phyloP scores from a whole-genome alignment of 805 yeast genomes.

The Candida germanica region DNA sequence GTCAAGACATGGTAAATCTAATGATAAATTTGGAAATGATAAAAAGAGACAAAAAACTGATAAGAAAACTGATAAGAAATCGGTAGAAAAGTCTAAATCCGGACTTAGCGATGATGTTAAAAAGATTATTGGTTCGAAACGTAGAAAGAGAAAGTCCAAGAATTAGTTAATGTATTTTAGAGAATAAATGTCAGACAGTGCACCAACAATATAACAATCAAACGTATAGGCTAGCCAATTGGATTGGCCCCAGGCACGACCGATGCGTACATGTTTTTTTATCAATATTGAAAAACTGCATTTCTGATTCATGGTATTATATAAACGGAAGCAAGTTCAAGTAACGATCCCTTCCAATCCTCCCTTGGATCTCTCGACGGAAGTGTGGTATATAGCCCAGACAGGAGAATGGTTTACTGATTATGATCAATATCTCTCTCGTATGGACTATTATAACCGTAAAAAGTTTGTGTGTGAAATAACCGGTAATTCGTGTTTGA shows the following conservation, averaged over 20 bases:
- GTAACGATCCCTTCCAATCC: slow-evolving; percentile 55
- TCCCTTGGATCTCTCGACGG: slow-evolving; percentile 53
- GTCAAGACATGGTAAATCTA: slow-evolving; percentile 12
- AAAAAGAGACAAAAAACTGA: slow-evolving; percentile 26
- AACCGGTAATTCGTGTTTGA: slow-evolving; percentile 88
- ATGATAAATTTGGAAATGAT: background rate
- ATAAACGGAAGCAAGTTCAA: slow-evolving; percentile 68
- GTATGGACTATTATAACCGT: slow-evolving; percentile 69
- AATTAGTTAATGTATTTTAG: slow-evolving; percentile 12
- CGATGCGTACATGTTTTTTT: background rate
- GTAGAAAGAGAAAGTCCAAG: slow-evolving; percentile 59
- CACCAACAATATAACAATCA: too few species aligned
- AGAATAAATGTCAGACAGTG: background rate
- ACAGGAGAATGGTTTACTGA: slow-evolving; percentile 85
- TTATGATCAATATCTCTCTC: slow-evolving; percentile 70
- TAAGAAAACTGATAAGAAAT: slow-evolving; percentile 8
- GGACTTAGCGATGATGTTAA: slow-evolving; percentile 55
- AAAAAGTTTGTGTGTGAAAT: slow-evolving; percentile 92
- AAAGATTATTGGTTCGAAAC: slow-evolving; percentile 63
- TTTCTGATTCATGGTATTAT: slow-evolving; percentile 59
- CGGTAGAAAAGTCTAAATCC: slow-evolving; percentile 17
- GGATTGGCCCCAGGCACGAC: background rate
- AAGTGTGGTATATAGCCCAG: slow-evolving; percentile 78
- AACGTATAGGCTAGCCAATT: too few species aligned
- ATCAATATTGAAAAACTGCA: background rate